Evolutionary conservation across 2,329 filamentous ascomycete species (phyloP), one percentile per base, ranked within the genome.

Genomic region (Venturia effusa): DNA sequence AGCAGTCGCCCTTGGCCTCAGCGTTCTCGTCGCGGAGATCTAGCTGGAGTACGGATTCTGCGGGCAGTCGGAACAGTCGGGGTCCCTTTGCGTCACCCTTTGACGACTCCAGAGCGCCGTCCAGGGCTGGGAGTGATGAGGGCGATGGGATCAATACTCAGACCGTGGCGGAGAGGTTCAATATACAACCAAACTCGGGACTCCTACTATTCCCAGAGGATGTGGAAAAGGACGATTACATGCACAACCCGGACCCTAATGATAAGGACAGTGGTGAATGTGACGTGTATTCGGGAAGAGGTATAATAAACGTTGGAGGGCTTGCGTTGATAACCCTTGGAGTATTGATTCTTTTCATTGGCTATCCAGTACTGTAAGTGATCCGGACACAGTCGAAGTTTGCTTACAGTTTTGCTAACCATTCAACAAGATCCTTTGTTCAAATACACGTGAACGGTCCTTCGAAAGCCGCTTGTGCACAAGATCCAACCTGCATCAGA

Each of bases 101-200:
- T 67, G 82, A 83, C 65, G 84, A 87, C 66, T 84, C 83, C 4
- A 76, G 80, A 67, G 79, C 81, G 15, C 81, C 82, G 2, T 87
- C 84, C 61, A 76, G 82, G 66, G 78, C 82, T 24, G 83, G 80
- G n/a, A 88, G 84, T 69, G 84, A 88, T 57, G 82, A 86, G 24
- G 79, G 81, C 69, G 75, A 55, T 13, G 61, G 40, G 22, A 27
- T 88, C 62, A 89, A 88, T 69, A 89, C 86, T 0, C 86, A 89
- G 75, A 89, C 87, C 1, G 87, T 89, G 3, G 84, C 85, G 19
- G 85, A 88, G 70, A 89, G 89, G 73, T 89, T 87, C 73, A 88
- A 88, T 70, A 89, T 90, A 62, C 78, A 84, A 71, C 86, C 87
- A 0, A 86, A 84, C 2, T 83, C 85, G 17, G 85, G 85, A 6